Conservation (phyloP, 805 yeast species). For the Myxozyma sirexii region DNA sequence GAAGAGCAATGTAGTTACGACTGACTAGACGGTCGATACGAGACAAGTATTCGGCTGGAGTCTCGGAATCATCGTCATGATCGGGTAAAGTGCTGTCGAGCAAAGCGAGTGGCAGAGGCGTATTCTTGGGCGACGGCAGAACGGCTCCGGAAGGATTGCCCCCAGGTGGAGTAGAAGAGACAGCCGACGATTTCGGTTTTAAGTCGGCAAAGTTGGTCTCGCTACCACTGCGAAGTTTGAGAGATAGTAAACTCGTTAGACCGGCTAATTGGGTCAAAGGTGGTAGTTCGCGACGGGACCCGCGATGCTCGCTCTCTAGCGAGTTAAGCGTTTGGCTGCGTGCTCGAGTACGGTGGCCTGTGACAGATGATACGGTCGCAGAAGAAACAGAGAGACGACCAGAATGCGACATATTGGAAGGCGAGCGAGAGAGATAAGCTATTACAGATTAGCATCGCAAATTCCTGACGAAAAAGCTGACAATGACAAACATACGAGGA, state of each 20-base stretch:
- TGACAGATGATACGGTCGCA: neutral
- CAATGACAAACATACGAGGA: constrained; percentile 10
- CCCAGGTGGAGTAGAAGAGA: neutral
- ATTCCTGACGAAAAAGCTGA: neutral
- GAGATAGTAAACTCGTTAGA: constrained; percentile 20
- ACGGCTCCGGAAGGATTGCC: neutral
- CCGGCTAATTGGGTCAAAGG: constrained; percentile 12
- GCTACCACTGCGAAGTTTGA: constrained; percentile 25
- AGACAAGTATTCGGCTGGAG: constrained; percentile 43
- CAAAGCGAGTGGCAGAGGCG: constrained; percentile 10
- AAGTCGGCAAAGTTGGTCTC: constrained; percentile 29
- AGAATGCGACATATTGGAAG: constrained; percentile 15
- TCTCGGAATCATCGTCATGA: constrained; percentile 38
- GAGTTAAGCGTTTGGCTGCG: constrained; percentile 32
- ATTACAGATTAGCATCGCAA: neutral
- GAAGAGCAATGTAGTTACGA: constrained; percentile 36
- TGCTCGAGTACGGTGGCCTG: constrained; percentile 1
- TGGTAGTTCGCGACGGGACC: neutral
- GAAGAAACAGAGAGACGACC: constrained; percentile 8
- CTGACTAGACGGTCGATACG: constrained; percentile 36
- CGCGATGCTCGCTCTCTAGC: constrained; percentile 18
- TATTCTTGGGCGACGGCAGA: constrained; percentile 3
- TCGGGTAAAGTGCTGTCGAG: constrained; percentile 29
- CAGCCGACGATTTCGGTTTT: neutral
- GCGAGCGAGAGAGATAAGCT: constrained; percentile 20